Evolutionary conservation across 371 early-diverging fungal genomes (phyloP).

Genomic region (Apophysomyces variabilis): DNA sequence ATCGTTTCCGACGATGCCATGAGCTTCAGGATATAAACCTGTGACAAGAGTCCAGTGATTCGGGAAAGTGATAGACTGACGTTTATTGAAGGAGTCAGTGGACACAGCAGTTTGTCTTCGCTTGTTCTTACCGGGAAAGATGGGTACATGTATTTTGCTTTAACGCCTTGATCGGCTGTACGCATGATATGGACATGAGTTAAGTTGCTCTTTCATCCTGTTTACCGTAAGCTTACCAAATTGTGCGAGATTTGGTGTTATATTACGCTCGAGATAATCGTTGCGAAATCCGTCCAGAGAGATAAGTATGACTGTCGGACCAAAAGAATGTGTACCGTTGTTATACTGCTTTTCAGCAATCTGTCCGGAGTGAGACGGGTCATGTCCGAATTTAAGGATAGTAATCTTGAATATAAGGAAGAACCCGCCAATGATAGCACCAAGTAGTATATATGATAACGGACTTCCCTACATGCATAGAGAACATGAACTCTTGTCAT

Average conservation of each 20-base stretch:
- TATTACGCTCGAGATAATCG: constrained; percentile 78
- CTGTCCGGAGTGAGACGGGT: constrained; percentile 17
- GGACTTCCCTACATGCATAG: neutral
- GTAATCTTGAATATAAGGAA: constrained; percentile 34
- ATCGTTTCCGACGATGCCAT: constrained; percentile 92
- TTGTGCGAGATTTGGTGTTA: constrained; percentile 71
- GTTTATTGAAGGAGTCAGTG: neutral
- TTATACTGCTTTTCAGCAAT: constrained; percentile 34
- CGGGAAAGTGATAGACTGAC: constrained; percentile 83
- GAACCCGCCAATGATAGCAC: constrained; percentile 27
- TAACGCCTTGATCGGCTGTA: constrained; percentile 50
- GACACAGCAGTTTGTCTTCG: neutral
- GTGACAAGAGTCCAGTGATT: constrained; percentile 95
- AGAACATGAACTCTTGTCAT: neutral
- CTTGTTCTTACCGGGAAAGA: constrained; percentile 66
- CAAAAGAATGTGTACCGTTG: constrained; percentile 76
- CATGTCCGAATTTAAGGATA: constrained; percentile 22
- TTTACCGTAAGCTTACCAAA: constrained; percentile 50
- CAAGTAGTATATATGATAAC: constrained; percentile 19
- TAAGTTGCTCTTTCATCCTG: neutral
- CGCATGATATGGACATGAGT: constrained; percentile 5
- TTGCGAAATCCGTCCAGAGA: constrained; percentile 92
- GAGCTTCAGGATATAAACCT: constrained; percentile 89
- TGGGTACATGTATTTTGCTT: constrained; percentile 73
- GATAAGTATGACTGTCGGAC: constrained; percentile 81